Conservation (phyloP, 2,329 filamentous ascomycete genomes). For the Xylariaceae sp. region DNA sequence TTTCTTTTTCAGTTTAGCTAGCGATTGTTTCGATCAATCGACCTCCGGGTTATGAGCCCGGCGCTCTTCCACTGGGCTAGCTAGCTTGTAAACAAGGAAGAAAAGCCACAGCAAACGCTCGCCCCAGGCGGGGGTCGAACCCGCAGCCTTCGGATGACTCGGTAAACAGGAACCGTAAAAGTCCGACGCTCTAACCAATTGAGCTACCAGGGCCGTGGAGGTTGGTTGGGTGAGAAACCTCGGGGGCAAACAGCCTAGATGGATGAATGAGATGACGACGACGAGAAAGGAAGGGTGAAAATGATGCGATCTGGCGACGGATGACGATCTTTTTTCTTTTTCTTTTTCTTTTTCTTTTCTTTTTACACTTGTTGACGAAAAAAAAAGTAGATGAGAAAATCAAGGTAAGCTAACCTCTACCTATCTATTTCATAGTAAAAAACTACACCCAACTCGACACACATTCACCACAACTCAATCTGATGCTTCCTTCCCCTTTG, state of each 20-base stretch:
- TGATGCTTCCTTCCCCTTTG: no score
- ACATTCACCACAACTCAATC: no score
- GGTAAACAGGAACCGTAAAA: neutral
- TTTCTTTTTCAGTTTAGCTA: conserved; percentile 13
- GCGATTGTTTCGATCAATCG: conserved; percentile 33
- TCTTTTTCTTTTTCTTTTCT: no score
- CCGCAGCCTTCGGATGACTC: conserved; percentile 28
- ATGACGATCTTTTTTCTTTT: no score
- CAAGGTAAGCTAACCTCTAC: no score
- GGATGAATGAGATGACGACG: neutral
- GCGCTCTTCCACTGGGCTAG: conserved; percentile 31
- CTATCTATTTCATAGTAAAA: no score
- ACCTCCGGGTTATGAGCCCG: conserved; percentile 34
- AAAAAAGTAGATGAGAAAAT: no score
- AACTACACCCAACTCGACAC: no score
- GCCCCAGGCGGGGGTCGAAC: conserved; percentile 31
- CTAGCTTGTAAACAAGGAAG: conserved; percentile 11
- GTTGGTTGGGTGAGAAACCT: neutral
- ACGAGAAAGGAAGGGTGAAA: neutral
- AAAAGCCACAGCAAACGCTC: neutral
- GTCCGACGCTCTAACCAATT: conserved; percentile 13
- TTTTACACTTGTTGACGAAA: no score
- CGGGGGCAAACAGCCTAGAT: no score
- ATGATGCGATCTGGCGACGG: no score
- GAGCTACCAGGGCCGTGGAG: conserved; percentile 8